phyloP scores from a whole-genome alignment of 306 rosid species.

The Medicago ruthenica region DNA sequence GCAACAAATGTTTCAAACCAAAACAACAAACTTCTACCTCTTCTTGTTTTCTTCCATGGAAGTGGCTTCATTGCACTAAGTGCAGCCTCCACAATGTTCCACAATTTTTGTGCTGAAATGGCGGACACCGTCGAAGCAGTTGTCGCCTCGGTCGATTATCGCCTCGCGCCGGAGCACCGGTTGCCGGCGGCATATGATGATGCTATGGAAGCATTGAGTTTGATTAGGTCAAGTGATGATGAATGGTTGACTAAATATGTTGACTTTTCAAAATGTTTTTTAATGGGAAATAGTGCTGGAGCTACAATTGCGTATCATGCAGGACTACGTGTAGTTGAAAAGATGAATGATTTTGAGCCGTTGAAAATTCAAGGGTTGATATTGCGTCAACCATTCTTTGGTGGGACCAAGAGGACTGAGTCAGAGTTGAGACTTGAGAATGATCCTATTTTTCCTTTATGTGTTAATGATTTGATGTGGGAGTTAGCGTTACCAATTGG shows the following conservation, averaged over 20 bases:
- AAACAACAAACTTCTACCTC: neutral
- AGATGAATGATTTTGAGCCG: neutral
- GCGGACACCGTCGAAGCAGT: constrained; percentile 25
- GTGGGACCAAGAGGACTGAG: constrained; percentile 51
- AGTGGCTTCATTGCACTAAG: constrained; percentile 6
- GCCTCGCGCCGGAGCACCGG: constrained; percentile 60
- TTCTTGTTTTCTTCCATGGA: constrained; percentile 15
- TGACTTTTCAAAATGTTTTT: constrained; percentile 47
- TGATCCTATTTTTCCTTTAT: constrained; percentile 35
- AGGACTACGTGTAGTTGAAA: constrained; percentile 46
- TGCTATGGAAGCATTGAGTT: constrained; percentile 53
- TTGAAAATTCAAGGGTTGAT: constrained; percentile 48
- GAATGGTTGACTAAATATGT: constrained; percentile 50
- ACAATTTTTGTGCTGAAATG: constrained; percentile 36
- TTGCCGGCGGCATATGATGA: constrained; percentile 59
- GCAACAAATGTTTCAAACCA: constrained; percentile 23
- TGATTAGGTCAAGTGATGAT: constrained; percentile 38
- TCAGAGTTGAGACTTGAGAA: constrained; percentile 53
- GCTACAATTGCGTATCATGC: constrained; percentile 52
- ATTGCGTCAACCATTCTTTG: constrained; percentile 58
- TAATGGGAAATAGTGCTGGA: constrained; percentile 61
- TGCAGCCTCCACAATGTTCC: constrained; percentile 45
- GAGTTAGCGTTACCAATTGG: constrained; percentile 53
- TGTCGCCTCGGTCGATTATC: constrained; percentile 56
- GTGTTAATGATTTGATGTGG: constrained; percentile 49